phyloP scores from a whole-genome alignment of 2,329 filamentous ascomycete genomes.

The Dothideomycetes sp. region DNA sequence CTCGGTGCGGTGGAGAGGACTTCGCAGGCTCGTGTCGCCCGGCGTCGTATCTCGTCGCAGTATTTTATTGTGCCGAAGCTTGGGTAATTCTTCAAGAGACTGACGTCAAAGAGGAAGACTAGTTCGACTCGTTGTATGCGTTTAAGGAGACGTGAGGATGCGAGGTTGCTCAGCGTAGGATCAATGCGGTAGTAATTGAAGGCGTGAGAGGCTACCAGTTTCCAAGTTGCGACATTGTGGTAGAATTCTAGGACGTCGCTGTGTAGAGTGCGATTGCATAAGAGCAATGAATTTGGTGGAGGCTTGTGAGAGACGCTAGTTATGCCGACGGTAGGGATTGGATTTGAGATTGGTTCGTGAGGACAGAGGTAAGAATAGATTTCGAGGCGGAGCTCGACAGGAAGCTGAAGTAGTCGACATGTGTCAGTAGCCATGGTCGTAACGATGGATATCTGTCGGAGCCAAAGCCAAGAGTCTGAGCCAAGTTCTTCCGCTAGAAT shows the following conservation, averaged over 20 bases:
- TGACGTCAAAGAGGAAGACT: slow-evolving; percentile 26
- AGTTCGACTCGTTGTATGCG: slow-evolving; percentile 25
- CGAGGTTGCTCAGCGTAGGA: slow-evolving; percentile 23
- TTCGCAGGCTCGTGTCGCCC: slow-evolving; percentile 23
- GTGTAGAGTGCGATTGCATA: slow-evolving; percentile 21
- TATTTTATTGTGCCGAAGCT: slow-evolving; percentile 23
- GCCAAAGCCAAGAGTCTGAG: too few species aligned
- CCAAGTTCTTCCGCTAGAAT: too few species aligned
- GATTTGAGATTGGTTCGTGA: slow-evolving; percentile 20
- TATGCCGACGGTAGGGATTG: slow-evolving; percentile 23
- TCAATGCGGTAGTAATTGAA: slow-evolving; percentile 31
- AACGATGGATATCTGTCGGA: neutral
- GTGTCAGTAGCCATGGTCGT: neutral
- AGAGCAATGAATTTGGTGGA: slow-evolving; percentile 20
- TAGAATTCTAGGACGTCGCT: slow-evolving; percentile 25
- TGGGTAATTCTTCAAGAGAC: slow-evolving; percentile 25
- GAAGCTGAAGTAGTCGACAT: slow-evolving; percentile 26
- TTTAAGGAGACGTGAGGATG: slow-evolving; percentile 16
- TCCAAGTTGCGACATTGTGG: slow-evolving; percentile 25
- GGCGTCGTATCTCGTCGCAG: slow-evolving; percentile 23
- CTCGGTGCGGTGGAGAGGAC: slow-evolving; percentile 20
- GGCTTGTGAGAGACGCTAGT: slow-evolving; percentile 25
- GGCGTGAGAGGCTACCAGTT: slow-evolving; percentile 27
- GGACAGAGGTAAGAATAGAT: slow-evolving; percentile 33
- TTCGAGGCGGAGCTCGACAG: slow-evolving; percentile 35